A percentile compares a stretch with the other conserved stretches of the same genome.
phyloP scores from a whole-genome alignment of 441 rosid species.

The Adansonia rubrostipa region DNA sequence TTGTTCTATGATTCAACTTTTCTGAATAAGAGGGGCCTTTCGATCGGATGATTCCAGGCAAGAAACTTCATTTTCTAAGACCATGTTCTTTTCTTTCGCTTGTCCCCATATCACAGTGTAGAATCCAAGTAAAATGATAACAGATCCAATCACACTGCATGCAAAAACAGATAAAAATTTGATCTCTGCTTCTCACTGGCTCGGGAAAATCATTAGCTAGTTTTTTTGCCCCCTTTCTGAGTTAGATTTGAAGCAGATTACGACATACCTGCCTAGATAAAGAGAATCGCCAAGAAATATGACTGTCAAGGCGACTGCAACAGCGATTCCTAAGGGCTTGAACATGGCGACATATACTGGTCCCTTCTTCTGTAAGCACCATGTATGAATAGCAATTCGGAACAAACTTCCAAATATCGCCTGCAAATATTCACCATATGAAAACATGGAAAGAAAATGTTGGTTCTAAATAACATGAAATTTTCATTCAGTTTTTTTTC shows the following conservation, averaged over 20 bases:
- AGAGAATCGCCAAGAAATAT: conserved; percentile 46
- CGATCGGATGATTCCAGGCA: background rate
- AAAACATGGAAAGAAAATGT: background rate
- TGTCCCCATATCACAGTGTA: conserved; percentile 54
- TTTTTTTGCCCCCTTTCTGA: background rate
- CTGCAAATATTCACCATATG: conserved; percentile 26
- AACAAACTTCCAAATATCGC: conserved; percentile 45
- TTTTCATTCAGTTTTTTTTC: background rate
- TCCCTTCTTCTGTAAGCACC: conserved; percentile 51
- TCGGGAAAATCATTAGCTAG: background rate
- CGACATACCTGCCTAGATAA: conserved; percentile 52
- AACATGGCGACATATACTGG: conserved; percentile 56
- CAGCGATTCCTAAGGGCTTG: conserved; percentile 49
- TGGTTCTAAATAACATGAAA: background rate
- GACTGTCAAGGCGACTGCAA: conserved; percentile 44
- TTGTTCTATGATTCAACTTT: background rate
- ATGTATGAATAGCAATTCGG: conserved; percentile 39
- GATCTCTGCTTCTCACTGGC: background rate
- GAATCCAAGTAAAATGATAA: conserved; percentile 47
- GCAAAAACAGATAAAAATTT: background rate
- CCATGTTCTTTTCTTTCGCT: conserved; percentile 36
- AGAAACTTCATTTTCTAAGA: conserved; percentile 11
- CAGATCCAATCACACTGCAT: conserved; percentile 49
- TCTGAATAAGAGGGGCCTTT: conserved; percentile 24
- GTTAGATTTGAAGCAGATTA: background rate